phyloP scores from a whole-genome alignment of 140 eudicot genomes.

The Bidens hawaiensis region DNA sequence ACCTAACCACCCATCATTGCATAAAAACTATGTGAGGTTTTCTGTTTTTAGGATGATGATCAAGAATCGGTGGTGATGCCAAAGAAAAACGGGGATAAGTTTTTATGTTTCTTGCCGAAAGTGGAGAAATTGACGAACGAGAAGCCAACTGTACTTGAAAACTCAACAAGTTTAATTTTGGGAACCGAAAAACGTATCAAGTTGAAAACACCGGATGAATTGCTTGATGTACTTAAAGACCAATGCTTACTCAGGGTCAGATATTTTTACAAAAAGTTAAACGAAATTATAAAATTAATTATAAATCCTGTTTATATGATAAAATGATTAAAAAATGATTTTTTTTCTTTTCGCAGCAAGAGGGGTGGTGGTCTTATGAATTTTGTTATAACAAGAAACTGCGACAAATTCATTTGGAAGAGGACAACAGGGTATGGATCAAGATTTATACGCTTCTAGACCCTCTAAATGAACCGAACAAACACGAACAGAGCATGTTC shows the following conservation, averaged over 20 bases:
- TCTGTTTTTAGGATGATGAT: slow-evolving; percentile 77
- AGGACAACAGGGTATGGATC: slow-evolving; percentile 59
- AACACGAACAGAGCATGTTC: no score
- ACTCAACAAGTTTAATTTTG: slow-evolving; percentile 73
- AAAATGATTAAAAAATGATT: background rate
- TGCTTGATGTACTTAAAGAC: slow-evolving; percentile 77
- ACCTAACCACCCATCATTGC: background rate
- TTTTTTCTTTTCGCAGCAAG: slow-evolving; percentile 67
- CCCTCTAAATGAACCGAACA: no score
- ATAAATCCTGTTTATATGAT: background rate
- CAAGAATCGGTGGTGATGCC: slow-evolving; percentile 88
- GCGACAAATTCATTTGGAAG: slow-evolving; percentile 85
- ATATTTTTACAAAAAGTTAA: background rate
- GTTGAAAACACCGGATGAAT: slow-evolving; percentile 93
- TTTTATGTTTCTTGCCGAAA: slow-evolving; percentile 72
- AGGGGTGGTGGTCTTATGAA: slow-evolving; percentile 98
- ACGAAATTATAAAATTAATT: background rate
- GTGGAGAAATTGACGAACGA: slow-evolving; percentile 68
- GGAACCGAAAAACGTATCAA: slow-evolving; percentile 74
- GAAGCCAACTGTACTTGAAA: slow-evolving; percentile 56
- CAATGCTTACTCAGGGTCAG: slow-evolving; percentile 79
- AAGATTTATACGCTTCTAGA: background rate
- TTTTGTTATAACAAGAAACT: slow-evolving; percentile 65
- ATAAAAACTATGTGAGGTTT: background rate
- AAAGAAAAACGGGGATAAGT: slow-evolving; percentile 70